Evolutionary conservation across 2,329 filamentous ascomycete genomes (phyloP).

Genomic region (Westerdykella aurantiaca): DNA sequence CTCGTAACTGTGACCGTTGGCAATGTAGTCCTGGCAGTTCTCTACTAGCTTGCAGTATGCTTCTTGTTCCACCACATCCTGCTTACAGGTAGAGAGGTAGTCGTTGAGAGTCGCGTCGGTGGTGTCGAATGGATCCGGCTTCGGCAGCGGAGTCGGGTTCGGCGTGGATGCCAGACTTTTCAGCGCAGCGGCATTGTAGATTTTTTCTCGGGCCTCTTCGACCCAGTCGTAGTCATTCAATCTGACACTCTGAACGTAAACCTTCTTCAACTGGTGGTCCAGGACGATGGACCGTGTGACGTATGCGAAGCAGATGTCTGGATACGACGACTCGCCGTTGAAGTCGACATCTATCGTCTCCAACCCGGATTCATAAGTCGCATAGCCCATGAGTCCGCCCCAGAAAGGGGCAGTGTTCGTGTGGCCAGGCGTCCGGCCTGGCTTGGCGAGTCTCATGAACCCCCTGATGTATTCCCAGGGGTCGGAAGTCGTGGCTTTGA

Average conservation of each 20-base stretch:
- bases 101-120: constrained; percentile 18
- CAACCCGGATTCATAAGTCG: constrained; percentile 78
- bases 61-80: constrained; percentile 8
- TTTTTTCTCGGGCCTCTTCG: constrained; percentile 23
- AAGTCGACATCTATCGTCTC: constrained; percentile 50
- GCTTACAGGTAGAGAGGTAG: constrained; percentile 22
- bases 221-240: constrained; percentile 46
- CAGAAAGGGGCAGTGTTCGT: constrained; percentile 56
- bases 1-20: constrained; percentile 77
- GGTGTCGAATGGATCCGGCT: constrained; percentile 27
- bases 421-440: constrained; percentile 17
- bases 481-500: constrained; percentile 21
- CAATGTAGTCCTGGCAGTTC: constrained; percentile 64
- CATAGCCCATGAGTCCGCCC: constrained; percentile 77
- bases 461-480: constrained; percentile 39
- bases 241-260: constrained; percentile 64
- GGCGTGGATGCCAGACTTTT: constrained; percentile 29
- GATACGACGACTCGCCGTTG: constrained; percentile 38
- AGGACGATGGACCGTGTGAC: constrained; percentile 71
- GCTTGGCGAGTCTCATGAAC: constrained; percentile 35
- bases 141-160: constrained; percentile 18
- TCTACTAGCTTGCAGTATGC: constrained; percentile 62
- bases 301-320: constrained; percentile 72
- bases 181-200: constrained; percentile 24
- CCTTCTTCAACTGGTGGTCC: constrained; percentile 58